Conservation (phyloP, 2,329 filamentous ascomycete species). For the Aspergillus sp. region DNA sequence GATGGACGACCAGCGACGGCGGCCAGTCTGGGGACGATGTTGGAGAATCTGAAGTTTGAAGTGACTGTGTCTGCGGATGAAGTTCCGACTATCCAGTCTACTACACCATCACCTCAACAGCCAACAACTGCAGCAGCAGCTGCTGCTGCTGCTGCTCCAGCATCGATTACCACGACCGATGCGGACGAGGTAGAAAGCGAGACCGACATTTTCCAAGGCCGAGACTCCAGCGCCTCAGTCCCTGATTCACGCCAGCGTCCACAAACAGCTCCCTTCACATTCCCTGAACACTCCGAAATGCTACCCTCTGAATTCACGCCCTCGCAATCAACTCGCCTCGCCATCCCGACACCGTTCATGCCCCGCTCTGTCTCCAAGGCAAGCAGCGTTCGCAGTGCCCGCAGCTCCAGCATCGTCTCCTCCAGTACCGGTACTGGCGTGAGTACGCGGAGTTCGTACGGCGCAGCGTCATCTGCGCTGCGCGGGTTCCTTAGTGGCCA, state of each 20-base stretch:
- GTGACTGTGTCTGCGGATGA: slow-evolving; percentile 24
- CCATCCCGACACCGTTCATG: slow-evolving; percentile 25
- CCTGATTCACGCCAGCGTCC: slow-evolving; percentile 10
- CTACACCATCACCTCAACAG: not conserved
- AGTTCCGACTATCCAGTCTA: slow-evolving; percentile 5
- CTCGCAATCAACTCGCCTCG: slow-evolving; percentile 17
- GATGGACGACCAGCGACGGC: slow-evolving; percentile 33
- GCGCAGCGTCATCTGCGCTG: slow-evolving; percentile 28
- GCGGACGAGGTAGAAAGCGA: slow-evolving; percentile 3
- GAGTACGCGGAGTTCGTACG: slow-evolving; percentile 29
- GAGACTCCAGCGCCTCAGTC: slow-evolving; percentile 10
- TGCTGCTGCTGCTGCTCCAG: no score
- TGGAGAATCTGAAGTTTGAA: slow-evolving; percentile 31
- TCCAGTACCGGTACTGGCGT: slow-evolving; percentile 23
- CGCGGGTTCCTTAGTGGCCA: slow-evolving; percentile 25
- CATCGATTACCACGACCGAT: not conserved
- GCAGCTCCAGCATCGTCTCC: slow-evolving; percentile 30
- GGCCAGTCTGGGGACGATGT: slow-evolving; percentile 30
- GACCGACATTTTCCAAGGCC: slow-evolving; percentile 13
- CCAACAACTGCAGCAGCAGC: not conserved
- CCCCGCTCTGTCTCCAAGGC: slow-evolving; percentile 19
- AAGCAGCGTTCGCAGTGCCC: slow-evolving; percentile 29
- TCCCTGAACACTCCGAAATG: slow-evolving; percentile 5
- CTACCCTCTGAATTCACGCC: slow-evolving; percentile 17
- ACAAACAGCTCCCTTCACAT: slow-evolving; percentile 18